A percentile compares a stretch with the other conserved stretches of the same genome.
Conservation (phyloP, 164 flowering plant genomes). For the Dillenia suffruticosa region DNA sequence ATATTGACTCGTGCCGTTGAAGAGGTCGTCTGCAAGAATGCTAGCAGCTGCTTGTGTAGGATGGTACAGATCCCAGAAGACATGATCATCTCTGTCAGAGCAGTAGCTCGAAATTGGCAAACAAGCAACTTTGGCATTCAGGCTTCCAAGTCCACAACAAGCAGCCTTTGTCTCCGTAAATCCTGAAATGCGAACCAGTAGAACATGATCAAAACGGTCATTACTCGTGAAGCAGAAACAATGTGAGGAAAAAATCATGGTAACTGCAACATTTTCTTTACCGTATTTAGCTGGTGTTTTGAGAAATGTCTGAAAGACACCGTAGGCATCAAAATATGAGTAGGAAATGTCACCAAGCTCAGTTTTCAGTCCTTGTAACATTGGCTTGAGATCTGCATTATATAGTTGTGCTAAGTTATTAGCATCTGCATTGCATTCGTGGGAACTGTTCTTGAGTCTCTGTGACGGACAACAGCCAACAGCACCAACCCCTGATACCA, state of each 20-base stretch:
- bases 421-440: slow-evolving; percentile 44
- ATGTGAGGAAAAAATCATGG: neutral
- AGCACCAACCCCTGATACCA: slow-evolving; percentile 35
- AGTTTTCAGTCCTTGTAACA: slow-evolving; percentile 35
- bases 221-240: neutral
- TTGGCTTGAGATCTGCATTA: slow-evolving; percentile 34
- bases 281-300: slow-evolving; percentile 52
- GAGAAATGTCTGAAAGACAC: slow-evolving; percentile 31
- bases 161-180: slow-evolving; percentile 70
- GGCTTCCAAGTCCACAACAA: slow-evolving; percentile 73
- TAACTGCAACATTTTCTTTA: slow-evolving; percentile 10
- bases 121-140: slow-evolving; percentile 53
- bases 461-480: slow-evolving; percentile 67
- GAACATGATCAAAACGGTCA: neutral
- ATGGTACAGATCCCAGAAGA: slow-evolving; percentile 86
- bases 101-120: slow-evolving; percentile 55
- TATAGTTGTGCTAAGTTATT: slow-evolving; percentile 41
- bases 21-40: slow-evolving; percentile 30
- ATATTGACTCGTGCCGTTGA: slow-evolving; percentile 35
- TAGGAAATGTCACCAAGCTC: slow-evolving; percentile 44
- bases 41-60: slow-evolving; percentile 59
- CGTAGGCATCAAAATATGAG: slow-evolving; percentile 51
- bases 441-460: slow-evolving; percentile 36
- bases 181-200: slow-evolving; percentile 28
- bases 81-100: slow-evolving; percentile 47